Percentiles rank a stretch among this genome's conserved stretches.
Conservation (phyloP, 805 yeast species). For the Ogataea pilisensis region DNA sequence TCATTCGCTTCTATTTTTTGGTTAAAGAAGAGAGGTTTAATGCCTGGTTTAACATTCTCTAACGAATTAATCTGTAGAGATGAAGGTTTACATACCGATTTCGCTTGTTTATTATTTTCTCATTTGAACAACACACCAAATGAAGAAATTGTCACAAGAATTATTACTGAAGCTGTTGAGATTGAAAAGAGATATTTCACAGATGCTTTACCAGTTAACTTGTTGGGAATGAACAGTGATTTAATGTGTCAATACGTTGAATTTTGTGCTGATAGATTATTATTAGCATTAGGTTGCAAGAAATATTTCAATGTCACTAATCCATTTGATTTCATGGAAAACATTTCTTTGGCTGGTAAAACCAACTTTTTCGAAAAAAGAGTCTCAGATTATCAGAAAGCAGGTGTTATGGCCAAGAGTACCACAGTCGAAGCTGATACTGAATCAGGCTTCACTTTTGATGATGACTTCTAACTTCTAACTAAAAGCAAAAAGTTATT, state of each 20-base stretch:
- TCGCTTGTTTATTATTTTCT: slow-evolving; percentile 91
- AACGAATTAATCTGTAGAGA: slow-evolving; percentile 97
- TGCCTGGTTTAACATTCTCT: slow-evolving; percentile 98
- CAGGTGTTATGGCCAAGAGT: slow-evolving; percentile 92
- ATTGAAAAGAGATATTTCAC: slow-evolving; percentile 94
- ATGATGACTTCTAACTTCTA: slow-evolving; percentile 77
- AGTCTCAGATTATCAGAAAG: slow-evolving; percentile 97
- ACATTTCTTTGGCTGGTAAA: slow-evolving; percentile 96
- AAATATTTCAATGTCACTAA: slow-evolving; percentile 83
- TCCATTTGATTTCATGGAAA: slow-evolving; percentile 99
- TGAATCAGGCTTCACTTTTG: slow-evolving; percentile 68
- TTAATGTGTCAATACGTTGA: slow-evolving; percentile 98
- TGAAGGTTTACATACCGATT: slow-evolving; percentile 98
- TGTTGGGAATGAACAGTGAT: slow-evolving; percentile 90
- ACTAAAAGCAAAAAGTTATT: background rate
- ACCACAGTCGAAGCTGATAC: slow-evolving; percentile 35
- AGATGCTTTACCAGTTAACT: slow-evolving; percentile 89
- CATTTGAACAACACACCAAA: slow-evolving; percentile 90
- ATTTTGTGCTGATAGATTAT: slow-evolving; percentile 93
- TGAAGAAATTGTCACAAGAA: slow-evolving; percentile 70
- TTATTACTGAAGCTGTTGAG: slow-evolving; percentile 90
- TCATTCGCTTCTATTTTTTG: slow-evolving; percentile 98
- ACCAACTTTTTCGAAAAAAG: slow-evolving; percentile 99
- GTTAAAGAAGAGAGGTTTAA: slow-evolving; percentile 97
- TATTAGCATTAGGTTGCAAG: slow-evolving; percentile 86